phyloP scores from a whole-genome alignment of 2,329 filamentous ascomycete genomes.

The Annulohypoxylon truncatum region DNA sequence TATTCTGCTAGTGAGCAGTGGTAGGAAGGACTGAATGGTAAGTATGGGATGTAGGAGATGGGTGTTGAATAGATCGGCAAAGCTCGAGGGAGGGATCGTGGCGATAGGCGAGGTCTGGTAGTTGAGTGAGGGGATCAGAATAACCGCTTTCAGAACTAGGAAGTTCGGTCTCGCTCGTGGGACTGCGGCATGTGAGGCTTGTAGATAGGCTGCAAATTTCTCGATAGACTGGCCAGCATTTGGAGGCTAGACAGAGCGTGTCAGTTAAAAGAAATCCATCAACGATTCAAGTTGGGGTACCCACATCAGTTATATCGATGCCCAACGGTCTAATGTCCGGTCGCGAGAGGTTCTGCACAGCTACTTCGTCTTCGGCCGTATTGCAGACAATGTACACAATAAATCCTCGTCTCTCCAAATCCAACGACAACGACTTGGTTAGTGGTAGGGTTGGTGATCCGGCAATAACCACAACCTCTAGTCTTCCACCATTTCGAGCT shows the following conservation, averaged over 20 bases:
- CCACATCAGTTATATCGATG: conserved; percentile 84
- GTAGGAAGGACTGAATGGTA: conserved; percentile 89
- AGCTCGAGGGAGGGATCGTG: conserved; percentile 83
- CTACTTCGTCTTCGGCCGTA: conserved; percentile 84
- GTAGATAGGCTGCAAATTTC: conserved; percentile 77
- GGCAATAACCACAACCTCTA: conserved; percentile 88
- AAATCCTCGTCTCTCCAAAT: conserved; percentile 91
- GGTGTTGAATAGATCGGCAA: conserved; percentile 91
- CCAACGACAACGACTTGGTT: conserved; percentile 83
- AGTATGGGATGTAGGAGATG: conserved; percentile 91
- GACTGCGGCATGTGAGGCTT: conserved; percentile 79
- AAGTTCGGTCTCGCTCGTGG: conserved; percentile 80
- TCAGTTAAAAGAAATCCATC: conserved; percentile 21
- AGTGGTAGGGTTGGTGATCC: conserved; percentile 88
- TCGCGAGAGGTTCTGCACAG: conserved; percentile 80
- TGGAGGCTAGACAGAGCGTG: conserved; percentile 65
- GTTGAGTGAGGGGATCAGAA: conserved; percentile 83
- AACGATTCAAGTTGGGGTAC: conserved; percentile 46
- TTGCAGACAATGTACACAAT: conserved; percentile 92
- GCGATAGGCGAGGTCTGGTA: conserved; percentile 88
- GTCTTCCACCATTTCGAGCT: conserved; percentile 83
- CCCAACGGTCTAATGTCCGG: conserved; percentile 84
- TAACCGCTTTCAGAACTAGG: conserved; percentile 79
- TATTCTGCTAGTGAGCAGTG: conserved; percentile 75
- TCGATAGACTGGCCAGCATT: conserved; percentile 76